Percentiles rank a stretch among this genome's conserved stretches.
Evolutionary conservation across 169 alveolate genomes (phyloP).

Genomic region (Plasmodium gonderi): DNA sequence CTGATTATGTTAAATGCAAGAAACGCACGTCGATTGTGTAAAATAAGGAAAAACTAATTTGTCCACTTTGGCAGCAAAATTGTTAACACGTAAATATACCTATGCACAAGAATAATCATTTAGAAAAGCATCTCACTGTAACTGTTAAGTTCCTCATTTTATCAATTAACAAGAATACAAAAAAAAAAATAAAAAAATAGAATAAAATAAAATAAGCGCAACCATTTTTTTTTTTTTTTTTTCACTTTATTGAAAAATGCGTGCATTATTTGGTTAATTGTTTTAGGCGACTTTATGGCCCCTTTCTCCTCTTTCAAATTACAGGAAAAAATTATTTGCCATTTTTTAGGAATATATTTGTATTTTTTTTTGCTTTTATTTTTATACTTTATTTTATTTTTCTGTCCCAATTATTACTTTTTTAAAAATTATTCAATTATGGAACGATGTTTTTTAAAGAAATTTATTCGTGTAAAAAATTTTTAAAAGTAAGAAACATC

Average conservation of each 20-base stretch:
- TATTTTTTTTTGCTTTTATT: too few relatives aligned
- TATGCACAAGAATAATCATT: background rate
- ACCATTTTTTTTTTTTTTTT: too few relatives aligned
- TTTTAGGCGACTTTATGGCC: background rate
- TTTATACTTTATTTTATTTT: background rate
- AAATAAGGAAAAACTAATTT: background rate
- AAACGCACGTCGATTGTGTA: background rate
- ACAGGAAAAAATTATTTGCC: background rate
- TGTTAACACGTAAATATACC: background rate
- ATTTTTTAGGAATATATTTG: background rate
- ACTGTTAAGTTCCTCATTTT: background rate
- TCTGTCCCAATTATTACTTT: background rate
- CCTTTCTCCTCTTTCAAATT: background rate
- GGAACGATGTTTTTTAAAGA: background rate
- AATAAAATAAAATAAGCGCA: too few relatives aligned
- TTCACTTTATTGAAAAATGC: background rate
- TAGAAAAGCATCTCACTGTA: background rate
- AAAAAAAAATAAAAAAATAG: too few relatives aligned
- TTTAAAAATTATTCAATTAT: background rate
- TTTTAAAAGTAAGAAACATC: background rate
- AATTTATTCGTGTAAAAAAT: background rate
- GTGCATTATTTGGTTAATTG: too few relatives aligned
- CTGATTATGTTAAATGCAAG: background rate
- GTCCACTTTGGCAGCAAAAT: background rate
- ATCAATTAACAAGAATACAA: background rate